Percentiles rank a stretch among this genome's conserved stretches.
phyloP scores from a whole-genome alignment of 441 rosid species.

The Cnidoscolus chayamansa region DNA sequence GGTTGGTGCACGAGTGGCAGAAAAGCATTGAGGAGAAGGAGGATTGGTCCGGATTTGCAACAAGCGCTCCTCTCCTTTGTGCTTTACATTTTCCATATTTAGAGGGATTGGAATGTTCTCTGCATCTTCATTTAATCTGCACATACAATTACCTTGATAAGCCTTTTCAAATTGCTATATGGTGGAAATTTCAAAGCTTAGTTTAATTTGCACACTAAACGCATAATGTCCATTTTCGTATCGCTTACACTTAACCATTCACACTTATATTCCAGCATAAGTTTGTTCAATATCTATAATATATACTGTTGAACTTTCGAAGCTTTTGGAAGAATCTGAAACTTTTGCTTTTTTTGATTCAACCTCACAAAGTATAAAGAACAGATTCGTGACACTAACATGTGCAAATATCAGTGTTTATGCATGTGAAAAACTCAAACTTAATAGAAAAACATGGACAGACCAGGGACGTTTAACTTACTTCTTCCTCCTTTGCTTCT shows the following conservation, averaged over 20 bases:
- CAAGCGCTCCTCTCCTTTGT: constrained; percentile 45
- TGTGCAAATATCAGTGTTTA: not conserved
- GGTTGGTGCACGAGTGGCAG: constrained; percentile 39
- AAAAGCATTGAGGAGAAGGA: constrained; percentile 95
- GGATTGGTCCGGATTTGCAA: constrained; percentile 71
- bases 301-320: not conserved
- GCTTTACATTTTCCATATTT: constrained; percentile 47
- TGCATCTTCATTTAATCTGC: constrained; percentile 40
- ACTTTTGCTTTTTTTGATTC: not conserved
- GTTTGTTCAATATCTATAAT: not conserved
- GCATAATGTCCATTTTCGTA: not conserved
- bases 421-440: not conserved
- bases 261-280: not conserved
- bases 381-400: too few relatives aligned
- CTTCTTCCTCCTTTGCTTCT: constrained; percentile 49
- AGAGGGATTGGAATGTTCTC: constrained; percentile 46
- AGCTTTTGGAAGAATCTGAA: constrained; percentile 4
- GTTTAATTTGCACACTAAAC: not conserved
- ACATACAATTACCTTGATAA: not conserved
- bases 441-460: not conserved
- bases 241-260: not conserved
- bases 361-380: not conserved
- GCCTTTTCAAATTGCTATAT: not conserved
- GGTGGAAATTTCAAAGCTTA: not conserved
- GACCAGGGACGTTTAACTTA: constrained; percentile 18